Base-by-base conservation (phyloP, 306 rosid genomes). In the Cucurbita pepo region DNA sequence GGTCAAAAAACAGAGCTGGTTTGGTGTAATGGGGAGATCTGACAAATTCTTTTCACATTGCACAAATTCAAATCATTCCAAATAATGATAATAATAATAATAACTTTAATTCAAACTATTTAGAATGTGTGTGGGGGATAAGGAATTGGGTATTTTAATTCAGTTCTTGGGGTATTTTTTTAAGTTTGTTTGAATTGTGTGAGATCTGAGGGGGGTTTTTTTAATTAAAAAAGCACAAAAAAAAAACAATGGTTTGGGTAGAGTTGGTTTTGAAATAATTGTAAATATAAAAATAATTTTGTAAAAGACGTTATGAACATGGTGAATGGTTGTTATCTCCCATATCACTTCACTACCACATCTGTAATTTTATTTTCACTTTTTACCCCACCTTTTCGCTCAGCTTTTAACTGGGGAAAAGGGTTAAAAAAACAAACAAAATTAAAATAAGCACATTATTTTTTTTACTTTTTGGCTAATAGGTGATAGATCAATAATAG, bases 31-130 rank as follows among this genome's bases (percentile, higher is more conserved):
- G 25, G 72, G 53, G 45, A 75, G 21, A 56, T 79, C 73, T 76
- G 88, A 80, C 88, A 74, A 81, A 48, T 79, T 82, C 78, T 74
- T 73, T 78, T 71, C 67, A 82, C 77, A 69, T 75, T 81, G 7
- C 79, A 53, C 63, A 81, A 57, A 18, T 79, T 75, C 57, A 34
- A 56, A 61, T 73, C n/a, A 25, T 75, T 63, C 79, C 56, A 65
- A 65, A 38, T 8, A 43, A 55, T 62, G n/a, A 58, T 30, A 30
- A 30, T 25, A 25, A 25, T 30, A 30, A 30, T 30, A 30, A 30
- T 30, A 61, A 38, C 14, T 38, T 15, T 18, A 15, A n/a, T 9
- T 12, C 44, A 59, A 40, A 56, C 4, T 64, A 61, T 45, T 71
- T 75, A 82, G 69, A 65, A 78, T 79, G 62, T 83, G 84, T 69